A percentile compares a stretch with the other conserved stretches of the same genome.
Conservation (phyloP, 1,284 basidiomycete genomes). For the Peniophora sp. region DNA sequence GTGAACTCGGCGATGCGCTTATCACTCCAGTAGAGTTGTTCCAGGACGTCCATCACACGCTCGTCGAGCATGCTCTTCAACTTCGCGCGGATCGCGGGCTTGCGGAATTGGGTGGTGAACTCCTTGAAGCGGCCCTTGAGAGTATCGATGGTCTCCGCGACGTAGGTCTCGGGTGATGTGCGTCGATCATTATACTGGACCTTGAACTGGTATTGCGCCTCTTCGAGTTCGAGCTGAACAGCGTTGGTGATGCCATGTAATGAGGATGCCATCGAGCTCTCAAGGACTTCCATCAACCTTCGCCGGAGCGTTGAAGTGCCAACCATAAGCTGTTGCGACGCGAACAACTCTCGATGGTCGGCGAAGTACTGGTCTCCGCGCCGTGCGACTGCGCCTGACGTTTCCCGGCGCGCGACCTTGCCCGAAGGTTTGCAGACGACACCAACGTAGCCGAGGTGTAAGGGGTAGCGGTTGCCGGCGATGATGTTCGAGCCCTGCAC, state of each 20-base stretch:
- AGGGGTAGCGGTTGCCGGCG: slow-evolving; percentile 89
- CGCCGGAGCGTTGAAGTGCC: slow-evolving; percentile 87
- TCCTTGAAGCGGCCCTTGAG: slow-evolving; percentile 91
- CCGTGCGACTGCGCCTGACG: slow-evolving; percentile 45
- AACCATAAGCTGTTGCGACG: slow-evolving; percentile 68
- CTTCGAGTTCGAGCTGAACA: slow-evolving; percentile 94
- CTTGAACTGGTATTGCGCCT: slow-evolving; percentile 97
- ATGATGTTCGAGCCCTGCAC: slow-evolving; percentile 80
- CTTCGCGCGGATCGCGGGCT: slow-evolving; percentile 81
- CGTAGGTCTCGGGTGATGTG: slow-evolving; percentile 93
- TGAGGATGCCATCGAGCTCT: slow-evolving; percentile 94
- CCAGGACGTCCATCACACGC: slow-evolving; percentile 93
- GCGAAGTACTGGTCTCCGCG: slow-evolving; percentile 82
- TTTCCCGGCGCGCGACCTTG: slow-evolving; percentile 37
- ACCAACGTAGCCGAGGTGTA: slow-evolving; percentile 95
- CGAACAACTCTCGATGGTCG: slow-evolving; percentile 66
- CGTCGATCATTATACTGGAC: slow-evolving; percentile 98
- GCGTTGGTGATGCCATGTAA: slow-evolving; percentile 94
- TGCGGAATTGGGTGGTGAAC: slow-evolving; percentile 79
- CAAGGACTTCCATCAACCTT: slow-evolving; percentile 92
- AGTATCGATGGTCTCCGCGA: slow-evolving; percentile 92
- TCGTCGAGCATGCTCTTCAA: slow-evolving; percentile 93
- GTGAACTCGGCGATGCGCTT: slow-evolving; percentile 74
- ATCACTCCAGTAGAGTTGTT: slow-evolving; percentile 96
- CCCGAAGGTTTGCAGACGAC: slow-evolving; percentile 83